Conservation (phyloP, 83 land plant genomes). For the Larix sibirica region DNA sequence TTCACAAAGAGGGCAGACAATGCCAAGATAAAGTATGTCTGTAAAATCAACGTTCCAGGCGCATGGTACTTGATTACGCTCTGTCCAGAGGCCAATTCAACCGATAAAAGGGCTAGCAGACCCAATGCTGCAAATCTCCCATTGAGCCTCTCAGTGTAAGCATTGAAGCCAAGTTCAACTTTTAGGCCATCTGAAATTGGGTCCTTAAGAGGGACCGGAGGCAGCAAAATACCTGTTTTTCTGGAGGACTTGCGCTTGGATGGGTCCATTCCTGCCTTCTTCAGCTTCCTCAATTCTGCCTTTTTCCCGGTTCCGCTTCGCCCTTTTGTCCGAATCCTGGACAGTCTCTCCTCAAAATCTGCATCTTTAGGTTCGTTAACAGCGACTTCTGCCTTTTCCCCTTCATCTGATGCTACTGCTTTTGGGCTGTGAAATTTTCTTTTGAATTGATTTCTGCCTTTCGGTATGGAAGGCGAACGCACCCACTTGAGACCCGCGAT, state of each 20-base stretch:
- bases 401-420: constrained; percentile 3
- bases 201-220: constrained; percentile 79
- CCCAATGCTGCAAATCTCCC: constrained; percentile 81
- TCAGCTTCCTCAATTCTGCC: constrained; percentile 63
- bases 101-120: constrained; percentile 71
- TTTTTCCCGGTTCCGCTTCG: constrained; percentile 77
- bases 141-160: constrained; percentile 78
- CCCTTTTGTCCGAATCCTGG: constrained; percentile 51
- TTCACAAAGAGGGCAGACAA: constrained; percentile 68
- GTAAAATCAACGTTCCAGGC: constrained; percentile 55
- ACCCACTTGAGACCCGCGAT: too few relatives aligned
- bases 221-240: constrained; percentile 47
- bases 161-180: constrained; percentile 81
- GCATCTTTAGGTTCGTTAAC: constrained; percentile 16
- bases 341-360: constrained; percentile 69
- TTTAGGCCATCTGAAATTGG: constrained; percentile 61
- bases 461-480: too few relatives aligned
- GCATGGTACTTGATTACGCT: constrained; percentile 71
- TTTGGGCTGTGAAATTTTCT: too few relatives aligned
- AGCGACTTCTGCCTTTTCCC: background rate
- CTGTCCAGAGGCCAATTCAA: constrained; percentile 79
- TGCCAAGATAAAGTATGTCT: constrained; percentile 72
- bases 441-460: too few relatives aligned
- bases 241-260: constrained; percentile 15
- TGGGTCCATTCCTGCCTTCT: constrained; percentile 31